Percentiles rank a stretch among this genome's conserved stretches.
Conservation (phyloP, 441 rosid species). For the Capsella rubella region DNA sequence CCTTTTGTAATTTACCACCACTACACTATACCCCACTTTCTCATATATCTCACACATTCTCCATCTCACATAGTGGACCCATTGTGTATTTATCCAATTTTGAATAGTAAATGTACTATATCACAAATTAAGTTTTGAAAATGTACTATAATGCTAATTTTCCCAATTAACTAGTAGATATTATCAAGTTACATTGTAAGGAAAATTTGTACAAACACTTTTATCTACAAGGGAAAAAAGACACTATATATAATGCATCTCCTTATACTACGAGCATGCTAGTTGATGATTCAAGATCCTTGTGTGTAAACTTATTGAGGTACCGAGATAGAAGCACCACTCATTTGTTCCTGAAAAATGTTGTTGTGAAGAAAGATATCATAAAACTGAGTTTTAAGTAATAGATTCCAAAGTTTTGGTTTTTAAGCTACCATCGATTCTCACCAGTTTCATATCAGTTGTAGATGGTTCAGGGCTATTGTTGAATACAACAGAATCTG, state of each 20-base stretch:
- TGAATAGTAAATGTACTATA: no score
- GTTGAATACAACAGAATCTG: constrained; percentile 43
- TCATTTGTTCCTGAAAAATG: constrained; percentile 38
- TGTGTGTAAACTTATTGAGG: constrained; percentile 30
- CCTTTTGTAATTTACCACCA: no score
- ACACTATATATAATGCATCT: constrained; percentile 6
- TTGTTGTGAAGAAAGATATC: neutral
- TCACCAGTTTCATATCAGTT: constrained; percentile 34
- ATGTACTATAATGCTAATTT: no score
- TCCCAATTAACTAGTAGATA: neutral
- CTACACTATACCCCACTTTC: no score
- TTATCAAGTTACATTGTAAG: constrained; percentile 8
- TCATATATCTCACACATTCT: no score
- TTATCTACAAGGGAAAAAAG: constrained; percentile 25
- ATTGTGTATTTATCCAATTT: no score
- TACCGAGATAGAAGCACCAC: constrained; percentile 36
- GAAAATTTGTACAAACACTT: constrained; percentile 36
- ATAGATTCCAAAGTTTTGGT: neutral
- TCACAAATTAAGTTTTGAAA: no score
- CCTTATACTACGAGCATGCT: constrained; percentile 24
- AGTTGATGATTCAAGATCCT: constrained; percentile 7
- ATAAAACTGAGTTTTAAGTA: constrained; percentile 1
- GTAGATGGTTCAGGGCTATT: constrained; percentile 47
- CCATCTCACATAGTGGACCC: no score
- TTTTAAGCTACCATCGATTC: neutral